Evolutionary conservation across 306 rosid species (phyloP).

Genomic region (Cucurbita ficifolia): DNA sequence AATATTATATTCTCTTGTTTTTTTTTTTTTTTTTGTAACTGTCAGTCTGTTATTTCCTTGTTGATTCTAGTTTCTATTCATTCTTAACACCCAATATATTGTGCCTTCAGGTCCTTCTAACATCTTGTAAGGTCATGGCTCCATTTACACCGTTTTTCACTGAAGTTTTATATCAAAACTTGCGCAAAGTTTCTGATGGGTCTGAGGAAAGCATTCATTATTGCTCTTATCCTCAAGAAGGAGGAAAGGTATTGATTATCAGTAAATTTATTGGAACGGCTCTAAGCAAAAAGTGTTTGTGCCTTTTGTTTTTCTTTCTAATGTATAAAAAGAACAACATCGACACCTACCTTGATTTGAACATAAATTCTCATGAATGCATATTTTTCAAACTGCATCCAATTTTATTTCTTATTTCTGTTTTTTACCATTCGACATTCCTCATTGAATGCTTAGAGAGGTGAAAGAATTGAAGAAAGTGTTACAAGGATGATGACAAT

Average conservation of each 20-base stretch:
- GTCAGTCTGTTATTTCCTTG: not conserved
- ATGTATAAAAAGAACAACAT: not conserved
- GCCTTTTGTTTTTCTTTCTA: not conserved
- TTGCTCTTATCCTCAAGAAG: conserved; percentile 70
- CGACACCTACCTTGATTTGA: not conserved
- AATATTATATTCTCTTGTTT: not conserved
- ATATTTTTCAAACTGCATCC: not conserved
- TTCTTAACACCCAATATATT: not conserved
- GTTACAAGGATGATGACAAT: conserved; percentile 86
- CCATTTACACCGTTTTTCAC: conserved; percentile 96
- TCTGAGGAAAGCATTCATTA: conserved; percentile 76
- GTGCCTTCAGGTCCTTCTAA: conserved; percentile 59
- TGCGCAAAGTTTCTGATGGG: conserved; percentile 58
- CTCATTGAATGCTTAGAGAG: conserved; percentile 36
- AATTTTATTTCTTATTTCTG: not conserved
- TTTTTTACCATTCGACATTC: not conserved
- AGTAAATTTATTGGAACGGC: not conserved
- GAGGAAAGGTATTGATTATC: conserved; percentile 50
- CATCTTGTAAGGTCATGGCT: conserved; percentile 95
- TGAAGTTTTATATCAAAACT: conserved; percentile 83
- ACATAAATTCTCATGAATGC: not conserved
- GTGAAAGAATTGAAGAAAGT: conserved; percentile 77
- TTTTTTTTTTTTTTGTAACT: not conserved
- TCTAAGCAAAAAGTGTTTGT: not conserved
- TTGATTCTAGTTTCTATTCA: not conserved